Evolutionary conservation across 305 asterid genomes (phyloP).

Genomic region (Solanum hybrid): DNA sequence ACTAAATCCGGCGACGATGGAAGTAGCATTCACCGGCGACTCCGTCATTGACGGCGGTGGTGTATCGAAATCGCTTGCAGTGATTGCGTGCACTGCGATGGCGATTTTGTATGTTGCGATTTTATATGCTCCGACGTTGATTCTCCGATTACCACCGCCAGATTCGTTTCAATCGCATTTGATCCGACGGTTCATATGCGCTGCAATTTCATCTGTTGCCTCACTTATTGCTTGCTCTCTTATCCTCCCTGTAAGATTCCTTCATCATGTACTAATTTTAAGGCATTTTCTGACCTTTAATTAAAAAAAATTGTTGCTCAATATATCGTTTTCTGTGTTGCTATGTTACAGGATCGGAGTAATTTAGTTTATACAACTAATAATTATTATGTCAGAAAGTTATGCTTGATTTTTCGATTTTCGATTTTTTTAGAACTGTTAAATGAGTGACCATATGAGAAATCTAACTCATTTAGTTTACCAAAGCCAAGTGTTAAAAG

Average conservation of each 20-base stretch:
- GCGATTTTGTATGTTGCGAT: slow-evolving; percentile 70
- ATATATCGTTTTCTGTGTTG: background rate
- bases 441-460: background rate
- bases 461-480: background rate
- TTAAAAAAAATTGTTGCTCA: background rate
- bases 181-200: slow-evolving; percentile 80
- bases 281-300: background rate
- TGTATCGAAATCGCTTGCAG: slow-evolving; percentile 42
- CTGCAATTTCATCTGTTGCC: slow-evolving; percentile 58
- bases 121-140: slow-evolving; percentile 60
- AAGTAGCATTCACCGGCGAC: background rate
- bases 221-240: slow-evolving; percentile 52
- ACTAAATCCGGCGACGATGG: background rate
- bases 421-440: background rate
- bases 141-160: slow-evolving; percentile 78
- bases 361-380: background rate
- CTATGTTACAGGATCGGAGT: background rate
- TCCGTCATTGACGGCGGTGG: background rate
- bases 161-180: slow-evolving; percentile 51
- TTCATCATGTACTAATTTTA: background rate
- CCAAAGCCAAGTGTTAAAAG: background rate
- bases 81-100: slow-evolving; percentile 53
- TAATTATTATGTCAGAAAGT: background rate
- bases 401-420: background rate
- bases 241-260: slow-evolving; percentile 19